Conservation (phyloP, 2,329 filamentous ascomycete genomes). For the Calonectria montana region DNA sequence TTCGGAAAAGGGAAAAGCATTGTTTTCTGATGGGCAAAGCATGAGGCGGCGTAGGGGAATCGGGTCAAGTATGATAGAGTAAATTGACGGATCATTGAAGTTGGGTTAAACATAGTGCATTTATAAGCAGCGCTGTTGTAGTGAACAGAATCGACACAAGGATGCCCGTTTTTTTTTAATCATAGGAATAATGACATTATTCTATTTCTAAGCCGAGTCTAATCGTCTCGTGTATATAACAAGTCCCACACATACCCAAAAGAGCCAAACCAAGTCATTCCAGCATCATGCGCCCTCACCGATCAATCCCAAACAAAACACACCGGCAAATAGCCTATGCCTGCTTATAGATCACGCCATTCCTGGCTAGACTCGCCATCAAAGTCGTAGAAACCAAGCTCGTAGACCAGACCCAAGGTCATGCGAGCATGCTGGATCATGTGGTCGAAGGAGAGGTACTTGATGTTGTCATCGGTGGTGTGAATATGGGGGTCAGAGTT, state of each 20-base stretch:
- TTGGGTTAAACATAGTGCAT: neutral
- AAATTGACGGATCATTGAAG: neutral
- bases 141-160: neutral
- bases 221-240: neutral
- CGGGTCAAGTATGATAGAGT: conserved; percentile 35
- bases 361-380: conserved; percentile 50
- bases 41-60: conserved; percentile 30
- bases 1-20: conserved; percentile 4
- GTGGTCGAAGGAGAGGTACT: conserved; percentile 84
- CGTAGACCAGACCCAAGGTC: conserved; percentile 85
- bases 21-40: conserved; percentile 12
- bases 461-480: conserved; percentile 75
- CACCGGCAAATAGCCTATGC: neutral
- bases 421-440: conserved; percentile 92
- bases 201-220: neutral
- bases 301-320: neutral
- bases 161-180: neutral
- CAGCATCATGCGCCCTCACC: conserved; percentile 8
- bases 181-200: neutral
- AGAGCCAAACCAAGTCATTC: neutral
- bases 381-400: conserved; percentile 83
- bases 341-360: conserved; percentile 50
- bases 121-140: neutral
- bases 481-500: conserved; percentile 76
- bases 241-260: neutral